Evolutionary conservation across 257 asterid species (phyloP).

Genomic region (Capsicum pubescens): DNA sequence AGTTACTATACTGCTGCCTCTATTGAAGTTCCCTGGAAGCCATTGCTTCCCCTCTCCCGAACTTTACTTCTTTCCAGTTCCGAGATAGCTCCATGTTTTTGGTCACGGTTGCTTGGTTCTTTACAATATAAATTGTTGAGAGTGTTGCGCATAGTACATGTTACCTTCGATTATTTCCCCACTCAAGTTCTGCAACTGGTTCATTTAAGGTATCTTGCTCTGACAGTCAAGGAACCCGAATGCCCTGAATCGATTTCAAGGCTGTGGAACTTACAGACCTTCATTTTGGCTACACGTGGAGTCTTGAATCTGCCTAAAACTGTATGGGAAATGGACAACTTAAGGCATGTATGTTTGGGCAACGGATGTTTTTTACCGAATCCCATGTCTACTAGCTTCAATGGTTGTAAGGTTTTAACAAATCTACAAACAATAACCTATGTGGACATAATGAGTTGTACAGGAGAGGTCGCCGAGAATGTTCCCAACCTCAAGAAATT

Average conservation of each 20-base stretch:
- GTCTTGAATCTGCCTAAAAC: too few species aligned
- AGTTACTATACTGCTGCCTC: neutral
- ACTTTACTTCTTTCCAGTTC: conserved; percentile 28
- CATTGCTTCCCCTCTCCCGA: neutral
- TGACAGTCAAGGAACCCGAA: conserved; percentile 16
- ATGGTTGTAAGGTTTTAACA: conserved; percentile 11
- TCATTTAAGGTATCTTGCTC: conserved; percentile 36
- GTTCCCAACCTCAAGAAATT: conserved; percentile 37
- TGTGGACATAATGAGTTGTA: conserved; percentile 25
- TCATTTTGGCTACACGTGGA: too few species aligned
- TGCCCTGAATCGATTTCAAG: conserved; percentile 35
- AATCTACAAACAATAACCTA: conserved; percentile 34
- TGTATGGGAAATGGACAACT: too few species aligned
- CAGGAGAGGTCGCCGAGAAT: conserved; percentile 7
- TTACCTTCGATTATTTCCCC: conserved; percentile 34
- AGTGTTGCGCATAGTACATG: conserved; percentile 33
- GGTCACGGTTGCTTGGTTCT: conserved; percentile 14
- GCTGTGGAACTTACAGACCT: neutral
- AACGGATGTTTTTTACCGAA: too few species aligned
- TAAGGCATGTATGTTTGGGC: too few species aligned
- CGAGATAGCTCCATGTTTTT: neutral
- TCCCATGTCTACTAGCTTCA: neutral
- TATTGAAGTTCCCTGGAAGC: neutral
- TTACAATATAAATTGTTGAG: conserved; percentile 31
- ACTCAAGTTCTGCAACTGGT: conserved; percentile 26